Evolutionary conservation across 2,329 filamentous ascomycete species (phyloP).

Genomic region (Paraphoma chrysanthemicola): DNA sequence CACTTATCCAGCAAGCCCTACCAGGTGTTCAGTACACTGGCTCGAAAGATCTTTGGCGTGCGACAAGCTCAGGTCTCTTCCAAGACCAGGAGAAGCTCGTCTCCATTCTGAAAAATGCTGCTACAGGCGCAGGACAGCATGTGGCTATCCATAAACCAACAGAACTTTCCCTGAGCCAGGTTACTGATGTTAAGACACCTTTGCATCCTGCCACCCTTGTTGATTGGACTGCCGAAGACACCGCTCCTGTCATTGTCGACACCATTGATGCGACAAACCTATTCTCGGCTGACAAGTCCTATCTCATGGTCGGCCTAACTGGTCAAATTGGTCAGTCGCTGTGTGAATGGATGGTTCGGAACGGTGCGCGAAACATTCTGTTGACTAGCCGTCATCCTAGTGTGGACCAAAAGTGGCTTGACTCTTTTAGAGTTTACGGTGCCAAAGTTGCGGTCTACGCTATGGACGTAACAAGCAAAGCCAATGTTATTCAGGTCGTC

Average conservation of each 20-base stretch:
- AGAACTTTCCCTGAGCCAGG: no score
- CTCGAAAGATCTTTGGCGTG: no score
- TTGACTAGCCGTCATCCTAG: constrained; percentile 51
- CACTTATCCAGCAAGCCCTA: not conserved
- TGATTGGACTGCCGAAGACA: not conserved
- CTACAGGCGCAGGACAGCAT: no score
- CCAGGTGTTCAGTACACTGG: no score
- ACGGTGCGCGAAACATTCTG: constrained; percentile 21
- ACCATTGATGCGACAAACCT: not conserved
- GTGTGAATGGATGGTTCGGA: constrained; percentile 21
- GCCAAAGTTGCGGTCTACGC: not conserved
- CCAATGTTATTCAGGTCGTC: no score
- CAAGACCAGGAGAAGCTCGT: no score
- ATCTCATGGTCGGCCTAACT: constrained; percentile 23
- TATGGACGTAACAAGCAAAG: no score
- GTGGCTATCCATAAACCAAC: no score
- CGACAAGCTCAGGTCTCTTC: no score
- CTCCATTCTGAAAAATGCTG: no score
- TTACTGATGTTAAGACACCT: no score
- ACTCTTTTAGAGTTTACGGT: constrained; percentile 2
- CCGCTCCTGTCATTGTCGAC: not conserved
- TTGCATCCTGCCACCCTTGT: not conserved
- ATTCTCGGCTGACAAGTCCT: constrained; percentile 16
- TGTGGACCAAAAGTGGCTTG: constrained; percentile 14
- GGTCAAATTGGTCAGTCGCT: constrained; percentile 22